Base-by-base conservation (phyloP, 2,329 filamentous ascomycete genomes). In the Zymoseptoria passerinii region DNA sequence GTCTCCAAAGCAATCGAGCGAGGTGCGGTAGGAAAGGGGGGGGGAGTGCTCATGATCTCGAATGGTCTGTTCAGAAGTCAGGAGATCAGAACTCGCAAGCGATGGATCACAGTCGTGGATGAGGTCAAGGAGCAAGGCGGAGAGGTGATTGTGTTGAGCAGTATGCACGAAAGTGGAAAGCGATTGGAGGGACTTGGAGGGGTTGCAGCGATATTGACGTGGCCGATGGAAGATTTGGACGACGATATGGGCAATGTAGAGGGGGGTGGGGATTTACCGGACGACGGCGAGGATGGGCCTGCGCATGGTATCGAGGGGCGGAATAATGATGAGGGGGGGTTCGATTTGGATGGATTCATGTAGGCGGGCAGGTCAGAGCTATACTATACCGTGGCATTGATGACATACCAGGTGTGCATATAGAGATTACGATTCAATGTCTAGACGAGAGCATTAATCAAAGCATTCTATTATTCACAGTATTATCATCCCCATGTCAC, bases 141-240 rank as follows among this genome's bases (percentile, higher is more conserved):
- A 1, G 91, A 96, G 64, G 89, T 90, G 0, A 80, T 89, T 56
- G 83, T 97, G n/a, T 75, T 97, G 28, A 97, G 92, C 73, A 92
- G 89, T 67, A 88, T 95, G 69, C 92, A 97, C 73, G 92, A 96
- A 77, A 96, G 92, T 72, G 94, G 94, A 0, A 87, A 88, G 76
- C 80, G 91, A 60, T 75, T 99, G 13, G 89, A 92, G 65, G 88
- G 86, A 10, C 73, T 97, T 60, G 92, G 94, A 1, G 89, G 91
- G 18, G 87, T 99, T 61, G 94, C 92, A 16, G 91, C 91, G 1
- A 87, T 96, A 28, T 76, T 96, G 63, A 96, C 92, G 10, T 99
- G 92, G 71, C 92, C 94, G 0, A 81, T 97, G 18, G 91, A 95
- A 65, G 77, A 95, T 50, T 89, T 95, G 62, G 86, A 92, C 35